Conservation (phyloP, 2,329 filamentous ascomycete species). For the Boeremia exigua region DNA sequence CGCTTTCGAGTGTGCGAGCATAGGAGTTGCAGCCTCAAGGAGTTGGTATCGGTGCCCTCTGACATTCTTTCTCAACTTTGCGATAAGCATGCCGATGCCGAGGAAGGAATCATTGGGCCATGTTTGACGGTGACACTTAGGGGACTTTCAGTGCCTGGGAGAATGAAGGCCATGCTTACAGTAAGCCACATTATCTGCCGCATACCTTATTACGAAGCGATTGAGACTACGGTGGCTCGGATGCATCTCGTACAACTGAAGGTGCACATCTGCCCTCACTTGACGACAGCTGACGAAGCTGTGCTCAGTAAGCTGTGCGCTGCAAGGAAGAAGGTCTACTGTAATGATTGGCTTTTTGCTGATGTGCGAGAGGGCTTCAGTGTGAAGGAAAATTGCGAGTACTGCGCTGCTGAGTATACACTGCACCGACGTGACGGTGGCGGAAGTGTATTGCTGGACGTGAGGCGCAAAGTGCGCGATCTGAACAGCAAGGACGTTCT, state of each 20-base stretch:
- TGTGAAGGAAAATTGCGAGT: background rate
- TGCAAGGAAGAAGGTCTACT: background rate
- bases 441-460: background rate
- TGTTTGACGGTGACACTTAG: too few species aligned
- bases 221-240: background rate
- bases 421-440: background rate
- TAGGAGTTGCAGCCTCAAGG: background rate
- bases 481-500: background rate
- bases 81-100: background rate
- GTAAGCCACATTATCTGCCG: background rate
- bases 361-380: background rate
- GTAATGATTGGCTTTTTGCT: background rate
- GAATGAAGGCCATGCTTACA: too few species aligned
- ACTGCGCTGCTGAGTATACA: background rate
- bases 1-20: background rate
- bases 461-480: background rate
- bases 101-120: background rate
- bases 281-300: background rate
- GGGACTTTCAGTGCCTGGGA: too few species aligned
- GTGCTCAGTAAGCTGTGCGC: background rate
- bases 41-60: background rate
- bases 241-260: background rate
- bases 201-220: background rate
- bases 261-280: background rate
- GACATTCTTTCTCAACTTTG: background rate